Percentiles rank a stretch among this genome's conserved stretches.
phyloP scores from a whole-genome alignment of 1,284 basidiomycete species.

The Singerocomus rubriflavus region DNA sequence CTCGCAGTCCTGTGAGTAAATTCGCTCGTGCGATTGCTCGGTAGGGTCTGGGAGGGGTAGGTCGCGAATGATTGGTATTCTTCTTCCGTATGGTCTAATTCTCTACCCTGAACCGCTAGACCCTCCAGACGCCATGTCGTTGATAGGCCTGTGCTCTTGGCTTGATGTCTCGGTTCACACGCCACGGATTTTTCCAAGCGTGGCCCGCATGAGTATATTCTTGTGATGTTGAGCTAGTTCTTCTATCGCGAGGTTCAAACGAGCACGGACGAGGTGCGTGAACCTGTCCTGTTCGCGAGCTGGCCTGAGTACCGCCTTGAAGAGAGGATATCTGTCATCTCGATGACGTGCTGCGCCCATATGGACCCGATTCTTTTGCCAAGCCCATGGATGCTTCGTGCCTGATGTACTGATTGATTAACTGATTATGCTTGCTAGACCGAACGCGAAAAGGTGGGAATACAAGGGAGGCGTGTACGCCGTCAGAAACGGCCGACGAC shows the following conservation, averaged over 20 bases:
- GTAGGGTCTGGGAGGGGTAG: neutral
- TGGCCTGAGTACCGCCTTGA: neutral
- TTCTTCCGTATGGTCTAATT: neutral
- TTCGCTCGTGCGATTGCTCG: neutral
- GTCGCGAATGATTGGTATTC: neutral
- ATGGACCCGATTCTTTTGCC: no score
- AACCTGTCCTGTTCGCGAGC: neutral
- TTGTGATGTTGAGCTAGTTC: neutral
- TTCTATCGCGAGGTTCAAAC: neutral
- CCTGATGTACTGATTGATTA: neutral
- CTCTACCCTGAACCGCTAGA: neutral
- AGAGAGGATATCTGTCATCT: no score
- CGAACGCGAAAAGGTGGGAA: neutral
- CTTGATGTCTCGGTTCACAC: neutral
- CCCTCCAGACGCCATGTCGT: neutral
- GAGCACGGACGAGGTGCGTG: neutral
- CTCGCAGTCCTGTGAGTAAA: neutral
- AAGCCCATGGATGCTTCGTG: no score
- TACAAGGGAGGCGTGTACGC: neutral
- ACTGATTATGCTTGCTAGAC: neutral
- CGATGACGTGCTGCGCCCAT: no score
- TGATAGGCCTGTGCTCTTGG: neutral
- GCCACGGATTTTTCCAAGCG: neutral
- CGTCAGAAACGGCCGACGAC: neutral
- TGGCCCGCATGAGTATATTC: conserved; percentile 7